phyloP scores from a whole-genome alignment of 1,139 yeast species.

The Kluyveromyces sp. region DNA sequence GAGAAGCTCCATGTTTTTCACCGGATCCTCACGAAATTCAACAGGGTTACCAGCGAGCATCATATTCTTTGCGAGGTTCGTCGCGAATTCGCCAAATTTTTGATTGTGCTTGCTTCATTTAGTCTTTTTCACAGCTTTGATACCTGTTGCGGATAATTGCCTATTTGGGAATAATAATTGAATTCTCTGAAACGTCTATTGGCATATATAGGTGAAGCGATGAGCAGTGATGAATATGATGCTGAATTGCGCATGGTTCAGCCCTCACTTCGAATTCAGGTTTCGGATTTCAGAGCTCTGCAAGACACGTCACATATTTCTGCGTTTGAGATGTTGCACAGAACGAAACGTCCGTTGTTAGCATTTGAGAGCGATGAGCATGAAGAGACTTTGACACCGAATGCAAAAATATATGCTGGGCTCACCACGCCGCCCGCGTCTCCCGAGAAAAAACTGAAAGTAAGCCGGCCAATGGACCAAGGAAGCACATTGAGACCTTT shows the following conservation, averaged over 20 bases:
- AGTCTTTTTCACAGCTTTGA: not conserved
- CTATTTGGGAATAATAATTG: slow-evolving; percentile 1
- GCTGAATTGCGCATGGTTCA: no score
- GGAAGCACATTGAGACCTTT: not conserved
- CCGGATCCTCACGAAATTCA: no score
- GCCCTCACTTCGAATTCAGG: no score
- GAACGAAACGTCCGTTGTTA: slow-evolving; percentile 8
- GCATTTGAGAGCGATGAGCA: slow-evolving; percentile 2
- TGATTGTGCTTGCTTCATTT: not conserved
- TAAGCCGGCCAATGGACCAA: not conserved
- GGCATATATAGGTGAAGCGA: not conserved
- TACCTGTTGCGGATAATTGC: not conserved
- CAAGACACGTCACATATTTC: no score
- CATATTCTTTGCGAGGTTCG: not conserved
- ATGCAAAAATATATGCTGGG: slow-evolving; percentile 8
- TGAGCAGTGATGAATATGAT: not conserved
- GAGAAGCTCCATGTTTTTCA: no score
- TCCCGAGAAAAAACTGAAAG: slow-evolving; percentile 10
- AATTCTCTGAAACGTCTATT: not conserved
- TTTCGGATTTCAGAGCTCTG: no score
- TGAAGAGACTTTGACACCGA: slow-evolving; percentile 4
- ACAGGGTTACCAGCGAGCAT: not conserved
- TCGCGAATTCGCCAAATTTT: not conserved
- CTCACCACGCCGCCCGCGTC: slow-evolving; percentile 15
- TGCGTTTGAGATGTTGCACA: no score